phyloP scores from a whole-genome alignment of 176 grass and related monocot species.

The Zoysia pacifica region DNA sequence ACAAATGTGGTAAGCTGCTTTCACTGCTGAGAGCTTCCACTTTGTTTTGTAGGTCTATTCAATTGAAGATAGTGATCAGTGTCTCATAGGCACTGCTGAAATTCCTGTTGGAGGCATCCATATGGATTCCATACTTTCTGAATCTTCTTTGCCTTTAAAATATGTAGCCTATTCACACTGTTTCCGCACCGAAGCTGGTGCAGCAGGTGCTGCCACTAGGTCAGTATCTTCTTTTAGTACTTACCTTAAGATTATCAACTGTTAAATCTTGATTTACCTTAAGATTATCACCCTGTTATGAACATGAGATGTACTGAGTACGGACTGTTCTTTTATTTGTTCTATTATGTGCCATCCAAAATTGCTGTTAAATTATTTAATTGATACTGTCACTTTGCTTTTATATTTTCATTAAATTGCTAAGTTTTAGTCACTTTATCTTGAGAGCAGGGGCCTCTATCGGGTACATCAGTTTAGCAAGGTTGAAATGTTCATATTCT shows the following conservation, averaged over 20 bases:
- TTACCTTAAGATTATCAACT: neutral
- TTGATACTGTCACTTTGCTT: neutral
- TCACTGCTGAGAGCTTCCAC: neutral
- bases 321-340: constrained; percentile 3
- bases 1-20: neutral
- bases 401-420: neutral
- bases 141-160: constrained; percentile 78
- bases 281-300: constrained; percentile 8
- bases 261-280: constrained; percentile 16
- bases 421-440: constrained; percentile 26
- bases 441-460: constrained; percentile 82
- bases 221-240: constrained; percentile 24
- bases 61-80: constrained; percentile 85
- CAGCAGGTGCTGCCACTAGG: constrained; percentile 80
- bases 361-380: neutral
- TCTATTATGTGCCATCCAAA: neutral
- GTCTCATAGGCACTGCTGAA: constrained; percentile 95
- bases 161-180: constrained; percentile 97
- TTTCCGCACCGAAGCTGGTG: constrained; percentile 95
- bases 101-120: constrained; percentile 98
- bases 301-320: neutral
- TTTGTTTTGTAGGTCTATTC: constrained; percentile 73
- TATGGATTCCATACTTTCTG: constrained; percentile 85
- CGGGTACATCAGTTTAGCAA: constrained; percentile 97
- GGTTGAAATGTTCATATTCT: constrained; percentile 99